Conservation (phyloP, 768 basidiomycete species). For the Tulasnella sp. region DNA sequence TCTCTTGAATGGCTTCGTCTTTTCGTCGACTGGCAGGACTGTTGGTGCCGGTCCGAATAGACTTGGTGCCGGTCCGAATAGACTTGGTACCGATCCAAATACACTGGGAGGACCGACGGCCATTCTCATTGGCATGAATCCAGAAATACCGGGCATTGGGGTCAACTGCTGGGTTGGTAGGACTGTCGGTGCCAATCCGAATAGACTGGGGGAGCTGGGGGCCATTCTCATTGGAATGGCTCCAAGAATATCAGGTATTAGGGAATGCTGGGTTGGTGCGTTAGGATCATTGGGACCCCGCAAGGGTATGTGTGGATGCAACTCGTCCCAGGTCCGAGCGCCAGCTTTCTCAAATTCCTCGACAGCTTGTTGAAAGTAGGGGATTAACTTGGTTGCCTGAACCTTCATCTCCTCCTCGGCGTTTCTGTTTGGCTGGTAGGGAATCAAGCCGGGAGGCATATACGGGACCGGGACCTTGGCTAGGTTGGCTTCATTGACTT, state of each 20-base stretch:
- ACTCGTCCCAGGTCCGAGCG: slow-evolving; percentile 42
- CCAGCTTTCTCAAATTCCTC: slow-evolving; percentile 31
- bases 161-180: slow-evolving; percentile 24
- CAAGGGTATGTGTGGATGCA: slow-evolving; percentile 32
- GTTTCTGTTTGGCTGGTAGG: too few relatives aligned
- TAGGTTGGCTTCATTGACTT: background rate
- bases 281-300: background rate
- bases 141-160: too few relatives aligned
- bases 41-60: background rate
- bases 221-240: too few relatives aligned
- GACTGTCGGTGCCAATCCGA: background rate
- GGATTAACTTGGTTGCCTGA: slow-evolving; percentile 30
- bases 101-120: too few relatives aligned
- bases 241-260: too few relatives aligned
- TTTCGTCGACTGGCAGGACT: background rate
- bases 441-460: too few relatives aligned
- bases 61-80: background rate
- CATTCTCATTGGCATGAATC: too few relatives aligned
- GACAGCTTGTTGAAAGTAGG: slow-evolving; percentile 33
- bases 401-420: background rate
- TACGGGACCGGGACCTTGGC: too few relatives aligned
- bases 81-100: too few relatives aligned
- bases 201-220: too few relatives aligned
- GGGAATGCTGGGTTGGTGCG: background rate
- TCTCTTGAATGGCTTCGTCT: background rate